Evolutionary conservation across 352 stramenopile species (phyloP).

Genomic region (Globisporangium ultimum): DNA sequence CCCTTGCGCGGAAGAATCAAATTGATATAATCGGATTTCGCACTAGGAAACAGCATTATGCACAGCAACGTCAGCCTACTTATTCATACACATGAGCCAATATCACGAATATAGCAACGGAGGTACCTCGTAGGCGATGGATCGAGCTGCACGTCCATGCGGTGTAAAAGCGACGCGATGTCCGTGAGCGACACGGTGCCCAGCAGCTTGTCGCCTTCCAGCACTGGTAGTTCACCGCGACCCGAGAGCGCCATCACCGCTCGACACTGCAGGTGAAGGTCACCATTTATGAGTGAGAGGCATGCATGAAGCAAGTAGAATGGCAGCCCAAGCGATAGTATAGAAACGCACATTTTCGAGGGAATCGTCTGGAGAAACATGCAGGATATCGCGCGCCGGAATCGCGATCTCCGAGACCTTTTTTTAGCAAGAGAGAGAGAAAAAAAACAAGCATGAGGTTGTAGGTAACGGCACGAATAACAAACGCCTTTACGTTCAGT

Average conservation of each 20-base stretch:
- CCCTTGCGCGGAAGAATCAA: constrained; percentile 80
- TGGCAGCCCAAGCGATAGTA: background rate
- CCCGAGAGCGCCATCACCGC: constrained; percentile 75
- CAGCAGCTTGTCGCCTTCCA: constrained; percentile 64
- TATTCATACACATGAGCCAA: too few species aligned
- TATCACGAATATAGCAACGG: too few species aligned
- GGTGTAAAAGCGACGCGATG: constrained; percentile 72
- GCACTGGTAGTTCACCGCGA: constrained; percentile 60
- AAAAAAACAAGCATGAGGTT: background rate
- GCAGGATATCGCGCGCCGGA: constrained; percentile 65
- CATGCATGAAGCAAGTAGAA: too few species aligned
- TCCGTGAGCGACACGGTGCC: constrained; percentile 79
- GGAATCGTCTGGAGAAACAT: constrained; percentile 72
- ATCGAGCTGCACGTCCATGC: constrained; percentile 48
- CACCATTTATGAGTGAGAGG: background rate
- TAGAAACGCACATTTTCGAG: constrained; percentile 52
- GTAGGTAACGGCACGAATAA: background rate
- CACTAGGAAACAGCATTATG: constrained; percentile 36
- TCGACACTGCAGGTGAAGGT: constrained; percentile 42
- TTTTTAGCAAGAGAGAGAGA: too few species aligned
- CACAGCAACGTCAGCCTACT: background rate
- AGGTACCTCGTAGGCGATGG: constrained; percentile 43
- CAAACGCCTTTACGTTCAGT: background rate
- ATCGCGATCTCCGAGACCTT: constrained; percentile 66
- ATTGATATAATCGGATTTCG: constrained; percentile 90